Evolutionary conservation across 139 green algal genomes (phyloP), one percentile per base, ranked within the genome.

Genomic region (Chlamydomonas sp.): DNA sequence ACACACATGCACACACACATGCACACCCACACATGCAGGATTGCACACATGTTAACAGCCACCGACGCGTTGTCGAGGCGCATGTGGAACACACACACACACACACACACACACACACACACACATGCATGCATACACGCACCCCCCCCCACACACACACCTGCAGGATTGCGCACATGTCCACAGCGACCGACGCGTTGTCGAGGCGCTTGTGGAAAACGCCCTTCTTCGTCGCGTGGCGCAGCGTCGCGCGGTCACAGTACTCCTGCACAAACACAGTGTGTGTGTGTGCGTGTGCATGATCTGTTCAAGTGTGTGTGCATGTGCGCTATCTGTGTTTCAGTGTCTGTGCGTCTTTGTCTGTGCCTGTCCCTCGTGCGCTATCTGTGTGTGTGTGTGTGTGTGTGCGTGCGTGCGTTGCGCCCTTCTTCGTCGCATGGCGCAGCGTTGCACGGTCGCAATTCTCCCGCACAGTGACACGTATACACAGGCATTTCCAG

Each of bases 121-220:
- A 63, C 54, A 63, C 6, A 28, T 54, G 20, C 43, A 54, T 54
- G 43, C 20, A 54, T 20, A 54, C 20, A 54, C n/a, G 6, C 29
- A 24, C 43, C 43, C 43, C 16, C 16, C 43, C 43, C 43, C n/a
- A 63, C 54, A 28, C n/a, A 63, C 68, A 28, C 10, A 78, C 72
- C 73, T 76, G 76, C 58, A 87, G 78, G 47, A 83, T 87, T 35
- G 78, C 78, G 60, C 78, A 87, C 59, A 87, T 67, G 68, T 84
- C 81, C 39, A 87, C 81, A 1, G 81, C 81, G 59, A 87, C 78
- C 33, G 48, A 73, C n/a, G 77, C 83, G 68, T 69, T 80, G 66
- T 75, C 75, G 26, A 87, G 75, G 3, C 81, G 76, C 64, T 83
- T 83, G 76, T 87, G 82, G 78, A 87, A 87, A 22, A 81, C 76